A percentile compares a stretch with the other conserved stretches of the same genome.
These are phyloP conservation scores for Epichloe brachyelytri DNA, from an alignment of 2,329 filamentous ascomycete genomes.

Conservation along the genomic window DNA sequence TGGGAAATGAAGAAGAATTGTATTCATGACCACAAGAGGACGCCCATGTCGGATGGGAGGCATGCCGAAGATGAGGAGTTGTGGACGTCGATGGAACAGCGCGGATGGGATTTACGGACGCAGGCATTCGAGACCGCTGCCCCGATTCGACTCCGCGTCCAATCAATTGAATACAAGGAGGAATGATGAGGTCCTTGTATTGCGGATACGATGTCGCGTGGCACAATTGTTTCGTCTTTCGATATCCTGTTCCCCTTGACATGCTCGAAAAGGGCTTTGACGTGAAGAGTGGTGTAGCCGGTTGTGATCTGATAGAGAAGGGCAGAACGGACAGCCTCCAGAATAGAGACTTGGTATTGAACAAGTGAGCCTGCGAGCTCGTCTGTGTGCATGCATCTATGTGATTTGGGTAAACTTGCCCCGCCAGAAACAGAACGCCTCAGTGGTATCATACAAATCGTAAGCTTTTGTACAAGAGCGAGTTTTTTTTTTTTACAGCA, in stretches of 20 bases:
- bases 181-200: conserved; percentile 6
- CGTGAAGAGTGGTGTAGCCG: too few relatives aligned
- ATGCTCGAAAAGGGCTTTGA: neutral
- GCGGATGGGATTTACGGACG: conserved; percentile 23
- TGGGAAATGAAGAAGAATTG: conserved; percentile 17
- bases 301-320: neutral
- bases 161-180: conserved; percentile 14
- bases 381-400: neutral
- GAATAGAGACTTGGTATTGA: neutral
- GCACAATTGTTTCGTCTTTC: too few relatives aligned
- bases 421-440: conserved; percentile 11
- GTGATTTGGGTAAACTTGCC: neutral
- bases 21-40: conserved; percentile 9
- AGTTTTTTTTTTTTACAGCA: neutral
- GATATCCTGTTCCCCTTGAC: neutral
- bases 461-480: neutral
- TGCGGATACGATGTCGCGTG: too few relatives aligned
- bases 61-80: conserved; percentile 11
- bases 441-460: conserved; percentile 12
- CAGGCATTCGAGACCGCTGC: conserved; percentile 25
- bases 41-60: conserved; percentile 5
- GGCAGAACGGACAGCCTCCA: neutral
- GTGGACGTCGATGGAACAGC: conserved; percentile 15
- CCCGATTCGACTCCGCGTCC: conserved; percentile 19
- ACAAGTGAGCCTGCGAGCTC: neutral